Evolutionary conservation across 1,284 basidiomycete species (phyloP).

Genomic region (Ustilago bromivora): DNA sequence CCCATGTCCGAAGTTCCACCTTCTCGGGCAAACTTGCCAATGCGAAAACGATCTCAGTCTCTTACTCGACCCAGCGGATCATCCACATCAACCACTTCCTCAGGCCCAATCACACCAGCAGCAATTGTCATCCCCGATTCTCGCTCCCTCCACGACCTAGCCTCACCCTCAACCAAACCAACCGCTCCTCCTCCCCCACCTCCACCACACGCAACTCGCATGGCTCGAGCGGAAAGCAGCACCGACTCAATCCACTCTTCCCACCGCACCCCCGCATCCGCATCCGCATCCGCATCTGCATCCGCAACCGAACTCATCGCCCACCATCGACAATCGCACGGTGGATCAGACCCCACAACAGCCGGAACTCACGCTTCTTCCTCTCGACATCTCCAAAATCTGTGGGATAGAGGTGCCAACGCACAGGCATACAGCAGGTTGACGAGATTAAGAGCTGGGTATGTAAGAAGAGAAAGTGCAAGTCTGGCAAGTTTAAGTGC

Average conservation of each 20-base stretch:
- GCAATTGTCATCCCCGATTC: conserved; percentile 35
- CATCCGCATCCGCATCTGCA: background rate
- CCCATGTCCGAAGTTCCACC: conserved; percentile 11
- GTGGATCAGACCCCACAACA: conserved; percentile 51
- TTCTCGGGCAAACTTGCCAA: conserved; percentile 10
- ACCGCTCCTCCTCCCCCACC: background rate
- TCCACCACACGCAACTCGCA: background rate
- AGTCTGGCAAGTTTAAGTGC: conserved; percentile 1
- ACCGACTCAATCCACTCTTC: background rate
- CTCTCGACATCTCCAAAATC: conserved; percentile 18
- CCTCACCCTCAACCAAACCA: background rate
- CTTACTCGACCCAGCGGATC: conserved; percentile 28
- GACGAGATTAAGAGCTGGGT: conserved; percentile 28
- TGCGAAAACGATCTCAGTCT: conserved; percentile 40
- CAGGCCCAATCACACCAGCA: background rate
- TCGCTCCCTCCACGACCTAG: conserved; percentile 19
- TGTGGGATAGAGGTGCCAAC: conserved; percentile 39
- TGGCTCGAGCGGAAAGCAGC: conserved; percentile 25
- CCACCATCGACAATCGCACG: conserved; percentile 50
- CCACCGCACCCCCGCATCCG: background rate
- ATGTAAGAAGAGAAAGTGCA: conserved; percentile 13
- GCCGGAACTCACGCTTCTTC: conserved; percentile 21
- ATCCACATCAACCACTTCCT: conserved; percentile 1
- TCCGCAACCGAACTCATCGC: conserved; percentile 20
- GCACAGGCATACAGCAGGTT: conserved; percentile 28